Evolutionary conservation across 768 basidiomycete genomes (phyloP), one percentile per base, ranked within the genome.

Genomic region (Lepiota brunneoincarnata): DNA sequence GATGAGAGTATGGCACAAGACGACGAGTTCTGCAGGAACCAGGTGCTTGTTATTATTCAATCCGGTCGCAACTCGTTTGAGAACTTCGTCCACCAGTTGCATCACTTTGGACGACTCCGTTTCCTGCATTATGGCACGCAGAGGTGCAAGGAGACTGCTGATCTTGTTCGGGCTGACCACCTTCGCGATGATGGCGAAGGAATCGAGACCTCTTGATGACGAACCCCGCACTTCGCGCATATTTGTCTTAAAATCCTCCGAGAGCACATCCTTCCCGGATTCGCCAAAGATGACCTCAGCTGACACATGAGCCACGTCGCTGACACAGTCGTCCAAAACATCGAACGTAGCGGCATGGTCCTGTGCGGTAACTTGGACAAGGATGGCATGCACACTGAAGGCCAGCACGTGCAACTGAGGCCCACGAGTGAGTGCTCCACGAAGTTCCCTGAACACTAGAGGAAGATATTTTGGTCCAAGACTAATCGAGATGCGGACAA

Each of bases 331-430:
- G 59, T 98, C 94, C 1, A 98, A 76, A 20, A 73, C 75, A 36
- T 71, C 66, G 64, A 95, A 91, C 0, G 66, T 62, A 2, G 73
- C 64, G 26, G 78, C 70, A 63, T 81, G 70, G 4, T 86, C 82
- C 12, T 20, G 36, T 7, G 83, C 75, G 0, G 92, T 93, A 41
- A 95, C 79, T 52, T 91, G 82, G n/a, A 85, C 80, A 35, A 98
- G 74, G 17, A 98, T 70, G 0, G 91, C 80, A 61, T 99, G 95
- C 0, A 82, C 79, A 2, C 86, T 85, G 57, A 87, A 89, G 1
- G 95, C 94, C 26, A 98, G 76, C 15, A 98, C 84, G 66, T 99
- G 96, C 0, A 98, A 79, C 51, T 98, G 96, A 1, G 97, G 96
- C 5, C 97, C 97, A 17, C 95, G 89, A 34, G 83, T 63, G 24